Evolutionary conservation across 495 filamentous ascomycete genomes (phyloP).

Genomic region (Xylaria acuta): DNA sequence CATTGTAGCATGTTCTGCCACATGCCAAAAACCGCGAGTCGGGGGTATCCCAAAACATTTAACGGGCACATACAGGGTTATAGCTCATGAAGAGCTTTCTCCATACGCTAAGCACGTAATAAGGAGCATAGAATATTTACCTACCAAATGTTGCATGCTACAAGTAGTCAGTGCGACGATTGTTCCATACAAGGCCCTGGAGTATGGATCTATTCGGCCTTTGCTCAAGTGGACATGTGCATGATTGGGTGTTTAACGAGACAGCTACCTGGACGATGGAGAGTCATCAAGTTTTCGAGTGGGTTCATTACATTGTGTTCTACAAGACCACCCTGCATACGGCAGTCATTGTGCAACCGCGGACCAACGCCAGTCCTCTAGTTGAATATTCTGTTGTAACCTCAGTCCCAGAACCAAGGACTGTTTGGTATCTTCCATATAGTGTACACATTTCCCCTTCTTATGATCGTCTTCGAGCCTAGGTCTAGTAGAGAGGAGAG

Average conservation of each 20-base stretch:
- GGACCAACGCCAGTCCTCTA: slow-evolving; percentile 5
- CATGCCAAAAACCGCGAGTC: not conserved
- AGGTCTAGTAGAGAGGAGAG: slow-evolving; percentile 68
- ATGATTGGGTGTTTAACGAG: not conserved
- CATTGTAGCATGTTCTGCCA: not conserved
- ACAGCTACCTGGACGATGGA: not conserved
- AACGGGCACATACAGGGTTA: not conserved
- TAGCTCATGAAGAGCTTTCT: not conserved
- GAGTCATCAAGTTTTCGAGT: slow-evolving; percentile 9
- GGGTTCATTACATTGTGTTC: slow-evolving; percentile 29
- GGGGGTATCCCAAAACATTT: not conserved
- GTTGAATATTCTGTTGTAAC: slow-evolving; percentile 1
- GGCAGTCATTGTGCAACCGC: slow-evolving; percentile 6
- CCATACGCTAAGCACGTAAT: too few relatives aligned
- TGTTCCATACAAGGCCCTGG: not conserved
- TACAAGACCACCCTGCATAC: slow-evolving; percentile 9
- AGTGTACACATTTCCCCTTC: slow-evolving; percentile 1
- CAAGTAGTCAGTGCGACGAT: not conserved
- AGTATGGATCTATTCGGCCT: not conserved
- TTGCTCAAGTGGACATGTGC: not conserved
- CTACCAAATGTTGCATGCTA: not conserved
- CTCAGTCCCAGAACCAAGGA: not conserved
- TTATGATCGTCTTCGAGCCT: not conserved
- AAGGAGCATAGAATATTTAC: not conserved
- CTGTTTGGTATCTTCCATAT: not conserved